phyloP scores from a whole-genome alignment of 176 grass and related monocot genomes.

The Olyra latifolia region DNA sequence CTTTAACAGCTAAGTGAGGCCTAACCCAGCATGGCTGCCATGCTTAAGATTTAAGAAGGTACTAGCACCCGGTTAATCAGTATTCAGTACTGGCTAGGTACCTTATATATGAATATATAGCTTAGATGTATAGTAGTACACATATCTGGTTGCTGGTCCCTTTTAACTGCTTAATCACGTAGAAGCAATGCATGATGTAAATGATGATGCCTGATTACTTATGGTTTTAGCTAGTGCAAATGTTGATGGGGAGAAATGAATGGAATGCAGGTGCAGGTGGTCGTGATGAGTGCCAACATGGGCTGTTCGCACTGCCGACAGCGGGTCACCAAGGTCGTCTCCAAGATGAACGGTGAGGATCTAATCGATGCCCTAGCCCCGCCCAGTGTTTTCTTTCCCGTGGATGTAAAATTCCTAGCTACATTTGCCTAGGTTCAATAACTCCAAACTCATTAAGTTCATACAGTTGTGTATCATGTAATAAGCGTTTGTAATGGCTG shows the following conservation, averaged over 20 bases:
- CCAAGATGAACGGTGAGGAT: conserved; percentile 95
- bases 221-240: background rate
- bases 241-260: background rate
- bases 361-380: background rate
- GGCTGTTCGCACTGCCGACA: conserved; percentile 75
- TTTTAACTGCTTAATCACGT: background rate
- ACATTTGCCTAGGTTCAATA: background rate
- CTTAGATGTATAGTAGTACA: background rate
- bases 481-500: too few relatives aligned
- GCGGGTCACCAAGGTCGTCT: conserved; percentile 82
- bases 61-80: background rate
- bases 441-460: background rate
- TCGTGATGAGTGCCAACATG: conserved; percentile 98
- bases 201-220: background rate
- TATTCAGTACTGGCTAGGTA: background rate
- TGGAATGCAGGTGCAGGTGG: conserved; percentile 74
- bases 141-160: background rate
- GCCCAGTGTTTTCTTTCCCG: too few relatives aligned
- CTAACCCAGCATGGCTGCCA: conserved; percentile 18
- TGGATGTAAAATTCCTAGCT: background rate
- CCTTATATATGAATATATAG: background rate
- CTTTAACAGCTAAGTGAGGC: conserved; percentile 4
- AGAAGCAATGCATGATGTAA: conserved; percentile 23
- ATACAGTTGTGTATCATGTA: too few relatives aligned
- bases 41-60: background rate